These are phyloP conservation scores for Omphalotus olearius DNA, from an alignment of 1,284 basidiomycete genomes.

Conservation along the genomic window DNA sequence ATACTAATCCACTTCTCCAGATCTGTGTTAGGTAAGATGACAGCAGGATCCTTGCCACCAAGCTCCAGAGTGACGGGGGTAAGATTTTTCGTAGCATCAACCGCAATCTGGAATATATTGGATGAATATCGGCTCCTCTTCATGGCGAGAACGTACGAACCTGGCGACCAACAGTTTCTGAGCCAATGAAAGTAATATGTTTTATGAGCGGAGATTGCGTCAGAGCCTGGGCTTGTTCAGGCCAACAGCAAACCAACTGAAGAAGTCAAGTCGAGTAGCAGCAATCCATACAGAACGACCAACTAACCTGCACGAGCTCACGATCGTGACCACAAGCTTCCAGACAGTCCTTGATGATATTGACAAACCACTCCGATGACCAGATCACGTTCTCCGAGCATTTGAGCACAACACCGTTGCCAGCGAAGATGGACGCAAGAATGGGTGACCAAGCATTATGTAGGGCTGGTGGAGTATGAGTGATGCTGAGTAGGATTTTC, in stretches of 20 bases:
- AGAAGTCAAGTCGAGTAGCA: slow-evolving; percentile 20
- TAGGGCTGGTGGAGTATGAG: slow-evolving; percentile 47
- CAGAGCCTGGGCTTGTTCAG: slow-evolving; percentile 79
- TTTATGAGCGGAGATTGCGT: slow-evolving; percentile 80
- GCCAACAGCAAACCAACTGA: slow-evolving; percentile 82
- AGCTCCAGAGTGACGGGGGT: slow-evolving; percentile 90
- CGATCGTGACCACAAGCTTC: slow-evolving; percentile 72
- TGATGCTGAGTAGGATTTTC: neutral
- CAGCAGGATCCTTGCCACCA: slow-evolving; percentile 81
- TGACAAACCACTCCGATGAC: slow-evolving; percentile 81
- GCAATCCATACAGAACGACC: neutral
- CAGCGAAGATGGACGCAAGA: slow-evolving; percentile 84
- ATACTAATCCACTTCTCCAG: slow-evolving; percentile 65
- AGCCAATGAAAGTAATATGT: slow-evolving; percentile 90
- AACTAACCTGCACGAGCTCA: slow-evolving; percentile 73
- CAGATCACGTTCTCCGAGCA: slow-evolving; percentile 91
- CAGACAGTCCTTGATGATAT: slow-evolving; percentile 73
- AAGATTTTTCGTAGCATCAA: slow-evolving; percentile 79
- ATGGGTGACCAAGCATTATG: slow-evolving; percentile 95
- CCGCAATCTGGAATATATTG: slow-evolving; percentile 49
- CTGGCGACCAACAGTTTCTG: slow-evolving; percentile 83
- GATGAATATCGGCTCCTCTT: slow-evolving; percentile 9
- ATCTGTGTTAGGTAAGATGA: slow-evolving; percentile 72
- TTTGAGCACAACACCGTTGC: slow-evolving; percentile 90
- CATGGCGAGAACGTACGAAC: slow-evolving; percentile 34